Evolutionary conservation across 306 rosid species (phyloP).

Genomic region (Acacia melanoxylon): DNA sequence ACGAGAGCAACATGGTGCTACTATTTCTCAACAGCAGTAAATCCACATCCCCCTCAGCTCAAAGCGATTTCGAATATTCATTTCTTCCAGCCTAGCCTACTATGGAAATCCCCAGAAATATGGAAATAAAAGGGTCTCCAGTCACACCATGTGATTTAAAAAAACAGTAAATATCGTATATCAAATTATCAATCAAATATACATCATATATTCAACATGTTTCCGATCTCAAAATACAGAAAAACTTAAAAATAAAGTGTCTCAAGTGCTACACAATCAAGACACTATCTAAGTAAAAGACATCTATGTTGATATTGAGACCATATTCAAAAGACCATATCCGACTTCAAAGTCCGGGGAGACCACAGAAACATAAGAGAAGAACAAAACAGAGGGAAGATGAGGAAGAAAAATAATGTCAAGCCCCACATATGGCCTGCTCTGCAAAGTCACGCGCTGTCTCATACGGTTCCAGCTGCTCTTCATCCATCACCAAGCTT

Average conservation of each 20-base stretch:
- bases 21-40: too few relatives aligned
- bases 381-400: constrained; percentile 7
- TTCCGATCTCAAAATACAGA: neutral
- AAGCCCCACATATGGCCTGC: constrained; percentile 74
- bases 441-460: constrained; percentile 70
- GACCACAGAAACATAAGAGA: constrained; percentile 28
- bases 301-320: constrained; percentile 25
- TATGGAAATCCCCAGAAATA: neutral
- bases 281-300: constrained; percentile 3
- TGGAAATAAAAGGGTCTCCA: neutral
- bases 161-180: neutral
- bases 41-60: too few relatives aligned
- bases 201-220: neutral
- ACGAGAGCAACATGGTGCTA: neutral
- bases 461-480: constrained; percentile 76
- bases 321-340: constrained; percentile 9
- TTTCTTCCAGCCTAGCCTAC: neutral
- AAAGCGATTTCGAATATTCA: neutral
- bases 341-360: constrained; percentile 3
- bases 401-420: constrained; percentile 15
- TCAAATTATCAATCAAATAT: neutral
- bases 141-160: neutral
- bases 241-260: neutral
- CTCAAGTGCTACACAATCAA: constrained; percentile 14
- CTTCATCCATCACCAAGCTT: constrained; percentile 64